These are phyloP conservation scores for Colletotrichum noveboracense DNA, from an alignment of 2,329 filamentous ascomycete genomes.

Conservation along the genomic window DNA sequence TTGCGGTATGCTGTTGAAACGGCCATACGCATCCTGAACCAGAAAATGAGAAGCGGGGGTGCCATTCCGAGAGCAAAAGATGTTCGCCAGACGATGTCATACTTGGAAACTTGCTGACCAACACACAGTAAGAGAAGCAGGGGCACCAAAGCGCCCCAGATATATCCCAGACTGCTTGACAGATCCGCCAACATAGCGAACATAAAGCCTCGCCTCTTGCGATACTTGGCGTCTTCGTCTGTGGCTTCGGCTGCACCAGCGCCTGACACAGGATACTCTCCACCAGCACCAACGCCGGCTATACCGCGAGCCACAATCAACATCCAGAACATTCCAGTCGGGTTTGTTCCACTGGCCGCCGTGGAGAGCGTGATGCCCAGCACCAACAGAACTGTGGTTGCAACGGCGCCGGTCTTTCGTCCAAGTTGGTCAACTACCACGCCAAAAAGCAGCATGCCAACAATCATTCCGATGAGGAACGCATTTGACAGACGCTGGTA, in stretches of 20 bases:
- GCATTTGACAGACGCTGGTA: slow-evolving; percentile 59
- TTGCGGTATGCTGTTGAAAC: slow-evolving; percentile 54
- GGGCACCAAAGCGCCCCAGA: slow-evolving; percentile 53
- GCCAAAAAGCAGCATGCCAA: slow-evolving; percentile 61
- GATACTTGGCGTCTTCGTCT: slow-evolving; percentile 49
- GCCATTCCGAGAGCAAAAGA: slow-evolving; percentile 55
- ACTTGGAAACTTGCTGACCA: slow-evolving; percentile 44
- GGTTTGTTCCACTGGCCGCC: slow-evolving; percentile 43
- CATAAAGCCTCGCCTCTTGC: slow-evolving; percentile 57
- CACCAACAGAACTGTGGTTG: slow-evolving; percentile 51
- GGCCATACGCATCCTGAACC: slow-evolving; percentile 57
- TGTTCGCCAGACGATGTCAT: slow-evolving; percentile 53
- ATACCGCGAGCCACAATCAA: slow-evolving; percentile 47
- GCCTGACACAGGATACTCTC: slow-evolving; percentile 58
- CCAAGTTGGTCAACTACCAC: slow-evolving; percentile 54
- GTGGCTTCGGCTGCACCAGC: slow-evolving; percentile 58
- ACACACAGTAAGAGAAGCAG: slow-evolving; percentile 56
- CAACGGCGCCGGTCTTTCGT: slow-evolving; percentile 51
- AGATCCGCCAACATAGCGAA: slow-evolving; percentile 61
- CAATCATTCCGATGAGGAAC: slow-evolving; percentile 59
- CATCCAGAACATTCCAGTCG: slow-evolving; percentile 55
- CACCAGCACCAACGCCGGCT: slow-evolving; percentile 48
- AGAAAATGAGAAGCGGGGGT: slow-evolving; percentile 55
- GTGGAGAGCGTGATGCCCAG: slow-evolving; percentile 51
- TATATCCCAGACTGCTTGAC: slow-evolving; percentile 54